Base-by-base conservation (phyloP, 345 rosid species). In the Gossypium turneri region DNA sequence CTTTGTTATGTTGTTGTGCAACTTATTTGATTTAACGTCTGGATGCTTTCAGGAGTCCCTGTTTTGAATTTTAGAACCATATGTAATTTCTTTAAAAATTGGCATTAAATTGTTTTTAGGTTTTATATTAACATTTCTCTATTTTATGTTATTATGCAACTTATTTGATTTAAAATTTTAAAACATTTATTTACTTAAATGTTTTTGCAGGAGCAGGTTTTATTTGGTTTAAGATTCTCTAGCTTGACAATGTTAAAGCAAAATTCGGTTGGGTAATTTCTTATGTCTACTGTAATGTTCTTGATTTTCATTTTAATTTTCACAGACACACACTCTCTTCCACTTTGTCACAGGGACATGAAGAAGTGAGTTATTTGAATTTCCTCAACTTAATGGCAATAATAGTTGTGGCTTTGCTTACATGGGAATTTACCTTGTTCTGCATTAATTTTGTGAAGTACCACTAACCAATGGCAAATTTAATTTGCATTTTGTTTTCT, bases 211-310 rank as follows among this genome's bases (percentile, higher is more conserved):
- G 91, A 67, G 7, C 88, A 78, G 72, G 82, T 85, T 73, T 75
- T 83, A 19, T 83, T 92, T 53, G 97, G 98, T 84, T 80, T 92
- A 75, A 86, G 83, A 85, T 85, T 94, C 82, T 87, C 94, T 77
- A 89, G 94, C 89, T 92, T 94, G 88, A 89, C 89, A 38, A 80
- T 90, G 73, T 86, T 85, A 78, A 90, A 88, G 84, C 97, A 92
- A 84, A 86, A 79, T 81, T 77, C 82, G 53, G 81, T 82, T 79
- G 88, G 98, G 98, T 94, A 90, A 83, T 80, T 71, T 81, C 77
- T 79, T 80, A 53, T 48, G 75, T 82, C 58, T 48, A 80, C 67
- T 58, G 56, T 75, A 78, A 75, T 41, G 10, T 62, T 77, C 55
- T 61, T 75, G 50, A 25, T 7, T 3, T 27, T 20, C 44, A 75